These are phyloP conservation scores for Croton laevigatus DNA, from an alignment of 441 rosid species.

Conservation along the genomic window DNA sequence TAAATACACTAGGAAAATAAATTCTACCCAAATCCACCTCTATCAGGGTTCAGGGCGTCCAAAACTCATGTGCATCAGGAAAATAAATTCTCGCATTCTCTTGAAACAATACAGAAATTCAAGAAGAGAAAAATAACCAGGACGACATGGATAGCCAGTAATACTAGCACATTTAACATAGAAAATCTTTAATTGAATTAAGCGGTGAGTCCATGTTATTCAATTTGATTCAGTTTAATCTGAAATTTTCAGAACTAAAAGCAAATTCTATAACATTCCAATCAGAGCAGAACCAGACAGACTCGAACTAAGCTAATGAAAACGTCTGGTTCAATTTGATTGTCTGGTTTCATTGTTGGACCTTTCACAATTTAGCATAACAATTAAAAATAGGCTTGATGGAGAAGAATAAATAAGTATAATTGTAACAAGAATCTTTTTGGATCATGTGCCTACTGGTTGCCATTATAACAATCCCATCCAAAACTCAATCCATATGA, in stretches of 20 bases:
- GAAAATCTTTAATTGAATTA: neutral
- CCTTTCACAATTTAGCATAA: no score
- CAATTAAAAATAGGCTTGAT: no score
- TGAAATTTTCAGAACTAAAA: neutral
- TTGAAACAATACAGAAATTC: neutral
- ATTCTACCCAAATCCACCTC: neutral
- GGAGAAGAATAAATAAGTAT: neutral
- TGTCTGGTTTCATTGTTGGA: neutral
- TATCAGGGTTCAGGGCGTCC: neutral
- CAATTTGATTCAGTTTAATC: neutral
- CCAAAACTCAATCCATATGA: neutral
- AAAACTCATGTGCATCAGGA: neutral
- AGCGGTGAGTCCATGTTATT: neutral
- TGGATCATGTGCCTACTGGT: neutral
- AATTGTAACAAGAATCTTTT: no score
- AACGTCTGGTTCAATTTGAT: neutral
- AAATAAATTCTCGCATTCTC: neutral
- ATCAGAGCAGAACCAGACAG: neutral
- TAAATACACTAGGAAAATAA: constrained; percentile 1
- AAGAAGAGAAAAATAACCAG: neutral
- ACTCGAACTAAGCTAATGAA: neutral
- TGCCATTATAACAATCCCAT: neutral
- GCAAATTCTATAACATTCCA: neutral
- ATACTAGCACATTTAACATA: neutral
- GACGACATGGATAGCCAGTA: neutral